phyloP scores from a whole-genome alignment of 768 basidiomycete genomes.

The Trametes coccinea region DNA sequence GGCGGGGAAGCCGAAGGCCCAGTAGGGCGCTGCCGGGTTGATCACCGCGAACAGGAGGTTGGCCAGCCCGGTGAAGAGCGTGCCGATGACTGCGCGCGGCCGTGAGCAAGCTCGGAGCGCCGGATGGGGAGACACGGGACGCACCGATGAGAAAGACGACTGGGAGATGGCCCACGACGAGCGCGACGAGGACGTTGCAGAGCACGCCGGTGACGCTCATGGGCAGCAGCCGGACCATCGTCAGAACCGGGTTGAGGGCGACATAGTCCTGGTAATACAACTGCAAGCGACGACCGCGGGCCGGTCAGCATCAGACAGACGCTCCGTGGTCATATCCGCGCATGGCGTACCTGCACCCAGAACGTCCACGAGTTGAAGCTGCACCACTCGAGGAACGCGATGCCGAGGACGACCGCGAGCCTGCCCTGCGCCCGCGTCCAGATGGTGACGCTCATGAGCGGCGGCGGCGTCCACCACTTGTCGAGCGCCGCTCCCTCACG shows the following conservation, averaged over 20 bases:
- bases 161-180: slow-evolving; percentile 55
- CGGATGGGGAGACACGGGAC: slow-evolving; percentile 20
- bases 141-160: slow-evolving; percentile 59
- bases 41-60: slow-evolving; percentile 71
- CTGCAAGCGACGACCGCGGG: slow-evolving; percentile 66
- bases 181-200: slow-evolving; percentile 66
- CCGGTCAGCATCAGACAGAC: slow-evolving; percentile 45
- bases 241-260: slow-evolving; percentile 51
- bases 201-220: slow-evolving; percentile 68
- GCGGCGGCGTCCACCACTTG: slow-evolving; percentile 48
- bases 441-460: slow-evolving; percentile 61
- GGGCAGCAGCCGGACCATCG: slow-evolving; percentile 68
- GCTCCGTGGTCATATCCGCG: background rate
- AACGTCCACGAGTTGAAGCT: slow-evolving; percentile 56
- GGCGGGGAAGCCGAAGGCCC: slow-evolving; percentile 77
- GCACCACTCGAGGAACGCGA: slow-evolving; percentile 68
- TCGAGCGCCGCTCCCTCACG: background rate
- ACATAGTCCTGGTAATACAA: slow-evolving; percentile 73
- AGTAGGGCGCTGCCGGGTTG: slow-evolving; percentile 55
- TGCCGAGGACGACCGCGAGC: slow-evolving; percentile 58
- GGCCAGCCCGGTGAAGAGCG: slow-evolving; percentile 55
- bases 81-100: slow-evolving; percentile 48
- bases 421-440: slow-evolving; percentile 65
- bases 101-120: background rate
- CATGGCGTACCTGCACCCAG: slow-evolving; percentile 42